Evolutionary conservation across 768 basidiomycete genomes (phyloP), one percentile per base, ranked within the genome.

Genomic region (Roridomyces roridus): DNA sequence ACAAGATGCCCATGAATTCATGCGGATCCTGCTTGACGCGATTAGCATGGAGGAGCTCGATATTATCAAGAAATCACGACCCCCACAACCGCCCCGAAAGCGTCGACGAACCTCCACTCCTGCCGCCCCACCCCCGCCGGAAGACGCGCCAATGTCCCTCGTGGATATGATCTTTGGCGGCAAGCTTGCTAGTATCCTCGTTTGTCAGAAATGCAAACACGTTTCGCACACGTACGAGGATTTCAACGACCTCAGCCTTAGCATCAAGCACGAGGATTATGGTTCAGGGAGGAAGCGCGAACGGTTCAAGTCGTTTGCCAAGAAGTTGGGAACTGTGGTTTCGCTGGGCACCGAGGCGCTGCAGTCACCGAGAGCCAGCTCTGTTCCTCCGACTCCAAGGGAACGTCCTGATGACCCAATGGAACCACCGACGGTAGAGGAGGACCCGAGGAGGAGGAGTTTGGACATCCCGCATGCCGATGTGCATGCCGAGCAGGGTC

Each of bases 41-140:
- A 91, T 96, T 81, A 85, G 92, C 49, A 96, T 96, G 93, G 96
- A 98, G 69, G 95, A 98, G 71, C 77, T 86, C 46, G 96, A 98
- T 68, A 91, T 91, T 42, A 93, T 94, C 74, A 94, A 92, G 71
- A 84, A 85, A 58, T 82, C 87, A 36, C 84, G 81, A 60, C 85
- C 84, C 9, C 81, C 74, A 12, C 31, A 34, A 15, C 76, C 68
- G 10, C 65, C 73, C 23, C 81, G 81, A 66, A 74, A 74, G 60
- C 75, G 77, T 58, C 77, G 77, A 40, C 67, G 75, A 36, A 48
- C 49, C 29, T 46, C 59, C 28, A 34, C 64, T 17, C 17, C 59
- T 46, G 20, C 62, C 39, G 53, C 57, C 8, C 70, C n/a, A 59
- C 68, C 25, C 7, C 71, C 23, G 59, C 68, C 29, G 47, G 80